Base-by-base conservation (phyloP, 2,329 filamentous ascomycete species). In the Akanthomyces muscarius region DNA sequence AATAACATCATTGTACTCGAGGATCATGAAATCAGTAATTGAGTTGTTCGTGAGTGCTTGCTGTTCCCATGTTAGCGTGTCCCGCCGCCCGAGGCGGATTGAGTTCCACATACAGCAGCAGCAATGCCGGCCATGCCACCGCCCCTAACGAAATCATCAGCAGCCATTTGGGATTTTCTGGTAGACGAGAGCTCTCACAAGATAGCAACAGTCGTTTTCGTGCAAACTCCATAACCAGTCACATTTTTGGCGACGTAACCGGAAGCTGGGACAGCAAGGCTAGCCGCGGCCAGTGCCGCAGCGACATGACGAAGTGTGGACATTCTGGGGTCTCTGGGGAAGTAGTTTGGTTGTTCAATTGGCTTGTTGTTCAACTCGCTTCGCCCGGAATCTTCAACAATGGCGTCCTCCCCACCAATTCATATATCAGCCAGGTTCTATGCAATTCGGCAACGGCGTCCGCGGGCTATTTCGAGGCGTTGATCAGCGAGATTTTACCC, bases 1-100 rank as follows among this genome's bases (percentile, higher is more conserved):
- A 63, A 90, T 82, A 14, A 82, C 78, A 64, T 82, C 77, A 14
- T 86, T 85, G 64, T 86, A 84, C 65, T 90, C 87, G 3, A 90
- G 72, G 53, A 90, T 86, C 8, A 89, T 60, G 64, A 90, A 89
- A 64, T 90, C 86, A 0, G 78, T 74, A 6, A 89, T 75, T 0
- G 85, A 88, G 2, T 81, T 79, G 61, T 89, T 87, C 5, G 78
- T 73, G 6, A 90, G 72, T 3, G 86, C 80, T 78, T 89, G 63
- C 63, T 64, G 85, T 68, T 10, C 10, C 3, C 1, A 5, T 21
- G 23, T 64, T 11, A 52, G 63, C 45, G 36, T 33, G 11, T 14
- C 13, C 42, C 11, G 18, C 38, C 23, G 7, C 33, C 7, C 42
- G 4, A 14, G 23, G 18, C 25, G 33, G 7, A 56, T 4, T 18